phyloP scores from a whole-genome alignment of 352 stramenopile species.

The Pythium plurisporium region DNA sequence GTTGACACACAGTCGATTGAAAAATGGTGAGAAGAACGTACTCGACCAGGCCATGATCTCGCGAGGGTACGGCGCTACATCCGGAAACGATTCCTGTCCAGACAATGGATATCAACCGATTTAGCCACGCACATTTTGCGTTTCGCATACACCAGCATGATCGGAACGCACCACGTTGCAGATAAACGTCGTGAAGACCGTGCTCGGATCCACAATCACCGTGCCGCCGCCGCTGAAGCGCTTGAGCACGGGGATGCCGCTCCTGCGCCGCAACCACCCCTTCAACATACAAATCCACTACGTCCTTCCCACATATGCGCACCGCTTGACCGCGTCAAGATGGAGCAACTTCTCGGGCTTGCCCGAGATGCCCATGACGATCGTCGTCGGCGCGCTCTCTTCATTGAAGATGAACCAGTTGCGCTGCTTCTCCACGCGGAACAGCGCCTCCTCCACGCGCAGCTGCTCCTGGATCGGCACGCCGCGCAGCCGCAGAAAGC shows the following conservation, averaged over 20 bases:
- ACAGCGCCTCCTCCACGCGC: slow-evolving; percentile 90
- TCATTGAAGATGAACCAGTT: slow-evolving; percentile 86
- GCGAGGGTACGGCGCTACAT: slow-evolving; percentile 80
- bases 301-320: slow-evolving; percentile 6
- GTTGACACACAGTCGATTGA: slow-evolving; percentile 40
- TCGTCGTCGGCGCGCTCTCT: slow-evolving; percentile 57
- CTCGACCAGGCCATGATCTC: slow-evolving; percentile 93
- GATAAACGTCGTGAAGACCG: slow-evolving; percentile 91
- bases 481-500: slow-evolving; percentile 60
- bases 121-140: background rate
- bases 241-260: slow-evolving; percentile 86
- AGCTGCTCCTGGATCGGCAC: slow-evolving; percentile 81
- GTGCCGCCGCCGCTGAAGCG: slow-evolving; percentile 97
- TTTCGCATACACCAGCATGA: background rate
- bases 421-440: slow-evolving; percentile 79
- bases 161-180: slow-evolving; percentile 55
- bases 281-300: background rate
- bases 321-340: slow-evolving; percentile 75
- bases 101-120: too few species aligned
- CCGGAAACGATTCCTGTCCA: slow-evolving; percentile 60
- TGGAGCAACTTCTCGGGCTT: slow-evolving; percentile 91
- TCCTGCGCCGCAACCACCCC: slow-evolving; percentile 24
- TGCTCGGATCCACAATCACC: slow-evolving; percentile 95
- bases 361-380: slow-evolving; percentile 95
- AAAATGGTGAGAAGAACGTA: slow-evolving; percentile 78